phyloP scores from a whole-genome alignment of 164 flowering plant species.

The Magnolia officinalis region DNA sequence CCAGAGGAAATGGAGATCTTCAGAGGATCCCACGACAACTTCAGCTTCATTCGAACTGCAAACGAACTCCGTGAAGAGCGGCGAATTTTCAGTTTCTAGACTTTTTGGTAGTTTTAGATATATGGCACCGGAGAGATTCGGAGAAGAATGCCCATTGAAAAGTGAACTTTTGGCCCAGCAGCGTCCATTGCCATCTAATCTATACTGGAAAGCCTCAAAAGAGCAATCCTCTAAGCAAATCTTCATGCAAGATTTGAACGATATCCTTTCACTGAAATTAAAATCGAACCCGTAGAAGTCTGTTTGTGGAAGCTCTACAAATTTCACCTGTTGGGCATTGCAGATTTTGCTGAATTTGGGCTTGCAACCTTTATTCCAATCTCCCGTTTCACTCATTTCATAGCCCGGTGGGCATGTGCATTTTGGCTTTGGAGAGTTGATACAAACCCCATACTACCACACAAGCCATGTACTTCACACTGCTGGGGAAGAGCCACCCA shows the following conservation, averaged over 20 bases:
- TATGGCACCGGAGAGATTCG: too few relatives aligned
- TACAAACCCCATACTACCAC: constrained; percentile 23
- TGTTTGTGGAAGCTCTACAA: constrained; percentile 16
- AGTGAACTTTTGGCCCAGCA: constrained; percentile 15
- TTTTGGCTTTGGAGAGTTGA: constrained; percentile 8
- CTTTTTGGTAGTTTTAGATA: too few relatives aligned
- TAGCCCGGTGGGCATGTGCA: constrained; percentile 19
- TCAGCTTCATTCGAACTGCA: too few relatives aligned
- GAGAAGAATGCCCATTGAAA: too few relatives aligned
- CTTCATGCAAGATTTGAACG: constrained; percentile 13
- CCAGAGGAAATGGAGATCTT: neutral
- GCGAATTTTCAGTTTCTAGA: too few relatives aligned
- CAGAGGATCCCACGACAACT: neutral
- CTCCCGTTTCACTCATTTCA: constrained; percentile 11
- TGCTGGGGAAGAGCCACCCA: constrained; percentile 11
- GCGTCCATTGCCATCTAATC: neutral
- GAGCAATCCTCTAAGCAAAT: constrained; percentile 13
- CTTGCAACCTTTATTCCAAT: constrained; percentile 22
- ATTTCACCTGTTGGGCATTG: neutral
- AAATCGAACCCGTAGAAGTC: constrained; percentile 23
- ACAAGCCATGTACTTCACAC: constrained; percentile 16
- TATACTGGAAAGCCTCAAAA: constrained; percentile 14
- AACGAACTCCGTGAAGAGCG: too few relatives aligned
- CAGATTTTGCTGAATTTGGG: constrained; percentile 7
- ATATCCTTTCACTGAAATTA: neutral